Evolutionary conservation across 2,329 filamentous ascomycete genomes (phyloP), one percentile per base, ranked within the genome.

Genomic region (Paecilomyces niveus): DNA sequence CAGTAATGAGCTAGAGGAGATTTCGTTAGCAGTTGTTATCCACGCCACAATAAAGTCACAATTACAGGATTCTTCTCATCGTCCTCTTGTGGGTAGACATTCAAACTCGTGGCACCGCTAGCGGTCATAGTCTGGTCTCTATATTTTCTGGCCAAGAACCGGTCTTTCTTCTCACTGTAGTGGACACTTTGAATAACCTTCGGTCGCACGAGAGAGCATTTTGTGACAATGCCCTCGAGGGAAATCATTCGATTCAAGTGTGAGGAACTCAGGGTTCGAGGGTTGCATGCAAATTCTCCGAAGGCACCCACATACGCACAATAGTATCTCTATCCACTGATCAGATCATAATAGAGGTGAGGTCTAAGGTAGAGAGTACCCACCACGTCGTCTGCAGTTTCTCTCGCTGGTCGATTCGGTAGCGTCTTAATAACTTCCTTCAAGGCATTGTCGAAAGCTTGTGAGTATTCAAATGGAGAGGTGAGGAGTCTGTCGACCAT

Each of bases 121-220:
- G 83, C 83, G 29, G 90, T 93, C 93, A 97, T 99, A 2, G 94
- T 99, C 79, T 97, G 93, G 74, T 99, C 94, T 65, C 88, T 85
- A 74, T 99, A 99, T 72, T 94, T 91, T 63, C 92, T 85, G 69
- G 90, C 92, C 68, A 93, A 86, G 66, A 97, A 99, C 49, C 88
- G 89, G 63, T 90, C 84, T 73, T 90, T 92, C 63, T 78, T 85
- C 76, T 97, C 92, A 68, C 91, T 96, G 77, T 92, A 97, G 74
- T 99, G 94, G 56, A 99, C 92, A 76, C 94, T 97, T 78, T 95
- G 96, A 62, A 97, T 88, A n/a, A 99, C 86, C 77, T 99, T 99
- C 10, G 94, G 94, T 58, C 95, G 85, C 62, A 99, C 96, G 21
- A 99, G 82, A 24, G 92, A 97, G 76, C 91, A 96, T 74, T 94